Base-by-base conservation (phyloP, 1,284 basidiomycete genomes). In the Heterobasidion occidentale region DNA sequence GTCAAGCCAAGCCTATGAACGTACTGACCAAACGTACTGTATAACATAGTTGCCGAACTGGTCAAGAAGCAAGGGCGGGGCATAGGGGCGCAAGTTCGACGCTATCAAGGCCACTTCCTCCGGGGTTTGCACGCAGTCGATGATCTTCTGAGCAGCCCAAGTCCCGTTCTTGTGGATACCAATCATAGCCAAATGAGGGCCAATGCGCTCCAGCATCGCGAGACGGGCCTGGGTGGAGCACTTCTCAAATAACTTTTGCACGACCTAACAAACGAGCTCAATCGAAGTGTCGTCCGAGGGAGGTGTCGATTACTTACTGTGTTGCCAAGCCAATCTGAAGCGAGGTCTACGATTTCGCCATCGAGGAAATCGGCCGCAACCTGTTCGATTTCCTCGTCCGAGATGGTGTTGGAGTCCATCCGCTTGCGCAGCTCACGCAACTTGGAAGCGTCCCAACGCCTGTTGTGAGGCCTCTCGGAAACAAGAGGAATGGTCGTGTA, bases 131-230 rank as follows among this genome's bases (percentile, higher is more conserved):
- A 95, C 90, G 62, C 93, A 96, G 73, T 98, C 95, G 62, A 99
- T 98, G 67, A 98, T 96, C 79, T 97, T 97, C 72, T 99, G 97
- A 2, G 95, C 96, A 1, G 97, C 96, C 97, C 97, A 99, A 0
- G 97, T 99, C 45, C 97, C 97, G 65, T 99, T 99, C 77, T 99
- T 99, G 78, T 99, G 97, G 53, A 96, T 94, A 52, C 97, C 97
- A 62, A 98, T 97, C 81, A 93, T 93, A 33, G 96, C 97, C 27
- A 99, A 77, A 69, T 97, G 91, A 54, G 97, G 97, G 2, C 88
- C 85, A 58, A 99, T 88, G 50, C 94, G 86, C 67, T 98, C 94
- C 49, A 99, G 78, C 92, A 99, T 94, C 15, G 86, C 84, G 61
- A 92, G 80, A 63, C 95, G 83, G 51, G 93, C 86, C 2, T 67